A percentile compares a stretch with the other conserved stretches of the same genome.
Conservation (phyloP, 176 grass and related monocot genomes). For the Raddia guianensis region DNA sequence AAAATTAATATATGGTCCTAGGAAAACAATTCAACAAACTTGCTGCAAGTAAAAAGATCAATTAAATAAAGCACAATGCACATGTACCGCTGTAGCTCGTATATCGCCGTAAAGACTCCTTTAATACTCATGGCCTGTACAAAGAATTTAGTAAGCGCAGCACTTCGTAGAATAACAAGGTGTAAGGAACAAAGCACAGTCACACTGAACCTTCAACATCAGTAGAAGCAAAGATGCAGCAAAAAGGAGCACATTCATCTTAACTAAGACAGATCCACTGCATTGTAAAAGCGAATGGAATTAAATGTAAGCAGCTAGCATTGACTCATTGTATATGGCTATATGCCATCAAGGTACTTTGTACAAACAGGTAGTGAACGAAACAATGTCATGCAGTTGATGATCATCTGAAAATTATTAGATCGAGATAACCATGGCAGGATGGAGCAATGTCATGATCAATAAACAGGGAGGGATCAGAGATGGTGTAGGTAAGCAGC, state of each 20-base stretch:
- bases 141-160: slow-evolving; percentile 31
- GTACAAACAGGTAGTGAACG: slow-evolving; percentile 10
- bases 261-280: slow-evolving; percentile 90
- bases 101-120: slow-evolving; percentile 68
- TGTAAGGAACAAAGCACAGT: slow-evolving; percentile 23
- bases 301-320: slow-evolving; percentile 5
- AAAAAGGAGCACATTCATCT: slow-evolving; percentile 98
- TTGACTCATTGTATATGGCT: not conserved
- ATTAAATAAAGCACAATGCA: slow-evolving; percentile 10
- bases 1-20: slow-evolving; percentile 14
- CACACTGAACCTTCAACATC: slow-evolving; percentile 70
- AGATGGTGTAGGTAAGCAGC: not conserved
- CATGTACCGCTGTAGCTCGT: slow-evolving; percentile 75
- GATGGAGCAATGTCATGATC: slow-evolving; percentile 64
- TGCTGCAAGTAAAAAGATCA: slow-evolving; percentile 5
- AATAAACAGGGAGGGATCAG: slow-evolving; percentile 34
- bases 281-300: slow-evolving; percentile 31
- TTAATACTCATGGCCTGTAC: slow-evolving; percentile 75
- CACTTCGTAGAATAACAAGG: slow-evolving; percentile 35
- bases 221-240: slow-evolving; percentile 88
- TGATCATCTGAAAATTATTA: slow-evolving; percentile 85
- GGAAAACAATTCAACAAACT: not conserved
- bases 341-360: not conserved
- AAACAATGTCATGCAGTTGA: slow-evolving; percentile 19
- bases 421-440: slow-evolving; percentile 79